A percentile compares a stretch with the other conserved stretches of the same genome.
Conservation (phyloP, 2,329 filamentous ascomycete species). For the Salinomyces thailandicus region DNA sequence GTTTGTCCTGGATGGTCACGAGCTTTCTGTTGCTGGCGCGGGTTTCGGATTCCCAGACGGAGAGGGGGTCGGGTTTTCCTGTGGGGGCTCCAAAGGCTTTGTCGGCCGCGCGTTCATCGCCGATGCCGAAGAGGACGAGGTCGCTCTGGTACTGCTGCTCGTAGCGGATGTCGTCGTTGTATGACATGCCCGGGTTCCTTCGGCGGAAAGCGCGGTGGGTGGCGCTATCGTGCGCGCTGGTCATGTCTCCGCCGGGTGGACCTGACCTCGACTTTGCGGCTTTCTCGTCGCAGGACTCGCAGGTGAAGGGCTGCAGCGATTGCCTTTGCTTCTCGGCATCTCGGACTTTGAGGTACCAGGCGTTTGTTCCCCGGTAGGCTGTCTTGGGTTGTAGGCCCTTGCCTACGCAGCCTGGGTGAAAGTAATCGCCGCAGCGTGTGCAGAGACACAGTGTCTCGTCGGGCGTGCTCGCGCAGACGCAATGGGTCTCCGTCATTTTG, state of each 20-base stretch:
- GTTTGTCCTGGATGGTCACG: no score
- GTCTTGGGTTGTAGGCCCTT: slow-evolving; percentile 1
- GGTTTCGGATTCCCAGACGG: neutral
- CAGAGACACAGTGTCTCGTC: slow-evolving; percentile 7
- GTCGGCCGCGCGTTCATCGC: neutral
- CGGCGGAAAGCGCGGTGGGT: neutral
- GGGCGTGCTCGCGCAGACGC: slow-evolving; percentile 4
- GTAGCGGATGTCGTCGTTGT: no score
- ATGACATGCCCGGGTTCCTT: neutral
- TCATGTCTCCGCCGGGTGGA: no score
- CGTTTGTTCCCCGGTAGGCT: slow-evolving; percentile 1
- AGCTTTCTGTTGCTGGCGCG: no score
- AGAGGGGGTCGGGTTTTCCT: neutral
- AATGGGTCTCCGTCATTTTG: slow-evolving; percentile 3
- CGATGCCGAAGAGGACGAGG: no score
- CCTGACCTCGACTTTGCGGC: no score
- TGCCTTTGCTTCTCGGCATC: neutral
- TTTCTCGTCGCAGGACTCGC: slow-evolving; percentile 2
- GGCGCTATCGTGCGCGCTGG: neutral
- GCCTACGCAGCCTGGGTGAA: slow-evolving; percentile 9
- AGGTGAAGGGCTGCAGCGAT: slow-evolving; percentile 1
- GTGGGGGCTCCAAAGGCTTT: no score
- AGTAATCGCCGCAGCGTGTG: slow-evolving; percentile 3
- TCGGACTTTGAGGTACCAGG: neutral
- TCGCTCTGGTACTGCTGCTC: no score